These are phyloP conservation scores for Clavispora vitiphila DNA, from an alignment of 805 yeast genomes.

Conservation along the genomic window DNA sequence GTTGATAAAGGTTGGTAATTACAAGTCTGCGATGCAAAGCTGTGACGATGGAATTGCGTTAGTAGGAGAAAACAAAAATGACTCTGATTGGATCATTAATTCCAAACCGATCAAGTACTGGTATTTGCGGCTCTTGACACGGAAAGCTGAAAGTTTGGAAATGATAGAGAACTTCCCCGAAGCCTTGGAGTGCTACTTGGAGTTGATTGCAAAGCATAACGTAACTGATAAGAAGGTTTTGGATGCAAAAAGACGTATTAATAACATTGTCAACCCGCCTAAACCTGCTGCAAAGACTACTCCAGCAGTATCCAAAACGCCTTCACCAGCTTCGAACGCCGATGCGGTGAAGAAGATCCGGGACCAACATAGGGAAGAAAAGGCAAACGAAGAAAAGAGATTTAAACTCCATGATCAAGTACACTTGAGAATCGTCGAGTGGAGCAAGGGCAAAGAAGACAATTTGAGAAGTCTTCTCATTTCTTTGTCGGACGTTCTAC, in stretches of 20 bases:
- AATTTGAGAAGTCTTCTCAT: slow-evolving; percentile 75
- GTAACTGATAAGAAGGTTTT: slow-evolving; percentile 55
- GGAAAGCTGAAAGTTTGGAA: slow-evolving; percentile 83
- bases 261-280: slow-evolving; percentile 55
- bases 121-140: slow-evolving; percentile 64
- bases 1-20: slow-evolving; percentile 63
- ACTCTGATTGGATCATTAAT: slow-evolving; percentile 26
- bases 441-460: slow-evolving; percentile 76
- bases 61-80: slow-evolving; percentile 25
- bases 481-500: slow-evolving; percentile 60
- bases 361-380: slow-evolving; percentile 28
- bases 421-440: slow-evolving; percentile 45
- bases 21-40: slow-evolving; percentile 45
- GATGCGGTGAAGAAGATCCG: slow-evolving; percentile 24
- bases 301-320: not conserved
- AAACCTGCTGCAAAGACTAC: slow-evolving; percentile 14
- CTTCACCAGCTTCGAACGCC: not conserved
- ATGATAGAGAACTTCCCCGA: slow-evolving; percentile 64
- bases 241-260: slow-evolving; percentile 82
- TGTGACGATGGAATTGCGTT: slow-evolving; percentile 45
- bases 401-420: slow-evolving; percentile 61
- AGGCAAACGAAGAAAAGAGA: slow-evolving; percentile 22
- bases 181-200: slow-evolving; percentile 58
- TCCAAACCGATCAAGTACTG: slow-evolving; percentile 60
- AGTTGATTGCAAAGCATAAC: slow-evolving; percentile 59